Percentiles rank a stretch among this genome's conserved stretches.
These are phyloP conservation scores for Przewalskia tangutica DNA, from an alignment of 257 asterid species.

Conservation along the genomic window DNA sequence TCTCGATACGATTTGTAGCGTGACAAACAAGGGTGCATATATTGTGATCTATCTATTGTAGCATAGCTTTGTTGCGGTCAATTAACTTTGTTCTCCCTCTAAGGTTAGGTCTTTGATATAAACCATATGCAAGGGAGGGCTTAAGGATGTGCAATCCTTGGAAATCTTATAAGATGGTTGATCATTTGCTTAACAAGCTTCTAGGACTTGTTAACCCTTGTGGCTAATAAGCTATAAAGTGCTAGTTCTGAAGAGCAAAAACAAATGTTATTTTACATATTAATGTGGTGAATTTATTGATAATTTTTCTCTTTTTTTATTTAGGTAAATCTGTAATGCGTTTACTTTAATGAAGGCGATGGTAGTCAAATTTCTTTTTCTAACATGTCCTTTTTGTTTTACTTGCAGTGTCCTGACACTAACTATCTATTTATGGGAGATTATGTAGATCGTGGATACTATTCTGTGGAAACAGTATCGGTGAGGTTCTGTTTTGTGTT, in stretches of 20 bases:
- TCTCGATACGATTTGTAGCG: too few relatives aligned
- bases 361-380: not conserved
- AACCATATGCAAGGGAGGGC: not conserved
- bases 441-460: constrained; percentile 82
- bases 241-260: too few relatives aligned
- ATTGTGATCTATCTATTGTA: too few relatives aligned
- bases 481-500: constrained; percentile 26
- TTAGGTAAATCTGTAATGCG: not conserved
- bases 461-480: constrained; percentile 76
- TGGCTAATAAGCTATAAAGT: not conserved
- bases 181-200: not conserved
- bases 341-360: not conserved
- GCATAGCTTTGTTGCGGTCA: not conserved
- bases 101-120: not conserved
- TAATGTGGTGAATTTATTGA: not conserved
- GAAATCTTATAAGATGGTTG: not conserved
- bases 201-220: not conserved
- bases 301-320: not conserved
- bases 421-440: constrained; percentile 91
- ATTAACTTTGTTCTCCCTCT: not conserved
- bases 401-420: constrained; percentile 71
- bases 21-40: too few relatives aligned
- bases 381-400: constrained; percentile 9
- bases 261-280: too few relatives aligned
- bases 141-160: not conserved